These are phyloP conservation scores for Pseudevernia furfuracea DNA, from an alignment of 495 filamentous ascomycete genomes.

Conservation along the genomic window DNA sequence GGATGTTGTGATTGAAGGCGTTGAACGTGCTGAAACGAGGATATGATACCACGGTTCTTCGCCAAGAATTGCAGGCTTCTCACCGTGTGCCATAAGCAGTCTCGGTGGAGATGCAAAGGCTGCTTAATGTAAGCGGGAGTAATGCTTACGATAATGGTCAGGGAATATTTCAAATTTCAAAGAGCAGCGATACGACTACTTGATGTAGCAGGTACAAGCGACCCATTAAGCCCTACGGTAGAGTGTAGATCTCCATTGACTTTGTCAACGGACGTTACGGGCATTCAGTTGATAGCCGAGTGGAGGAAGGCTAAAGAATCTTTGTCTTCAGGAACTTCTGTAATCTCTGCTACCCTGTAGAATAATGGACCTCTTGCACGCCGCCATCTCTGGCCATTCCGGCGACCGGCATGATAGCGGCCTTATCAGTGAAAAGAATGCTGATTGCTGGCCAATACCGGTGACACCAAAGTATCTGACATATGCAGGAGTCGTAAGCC, in stretches of 20 bases:
- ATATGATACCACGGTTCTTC: not conserved
- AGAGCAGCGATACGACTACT: not conserved
- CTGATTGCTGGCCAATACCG: not conserved
- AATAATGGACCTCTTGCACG: not conserved
- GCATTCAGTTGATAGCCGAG: no score
- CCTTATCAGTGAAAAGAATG: not conserved
- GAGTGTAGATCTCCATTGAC: not conserved
- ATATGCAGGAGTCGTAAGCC: not conserved
- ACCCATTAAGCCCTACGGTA: not conserved
- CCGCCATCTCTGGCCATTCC: not conserved
- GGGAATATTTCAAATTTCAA: not conserved
- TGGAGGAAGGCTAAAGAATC: no score
- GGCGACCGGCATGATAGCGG: not conserved
- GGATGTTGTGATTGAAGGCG: constrained; percentile 57
- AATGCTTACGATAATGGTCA: not conserved
- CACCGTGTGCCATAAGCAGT: not conserved
- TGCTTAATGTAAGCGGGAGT: not conserved
- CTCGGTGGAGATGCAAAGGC: not conserved
- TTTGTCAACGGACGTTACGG: not conserved
- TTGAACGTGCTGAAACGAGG: not conserved
- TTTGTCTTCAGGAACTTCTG: no score
- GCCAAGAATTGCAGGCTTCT: not conserved
- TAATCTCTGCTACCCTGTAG: not conserved
- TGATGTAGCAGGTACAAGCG: not conserved
- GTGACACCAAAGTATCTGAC: not conserved